Evolutionary conservation across 2,329 filamentous ascomycete genomes (phyloP).

Genomic region (Daldinia sp.): DNA sequence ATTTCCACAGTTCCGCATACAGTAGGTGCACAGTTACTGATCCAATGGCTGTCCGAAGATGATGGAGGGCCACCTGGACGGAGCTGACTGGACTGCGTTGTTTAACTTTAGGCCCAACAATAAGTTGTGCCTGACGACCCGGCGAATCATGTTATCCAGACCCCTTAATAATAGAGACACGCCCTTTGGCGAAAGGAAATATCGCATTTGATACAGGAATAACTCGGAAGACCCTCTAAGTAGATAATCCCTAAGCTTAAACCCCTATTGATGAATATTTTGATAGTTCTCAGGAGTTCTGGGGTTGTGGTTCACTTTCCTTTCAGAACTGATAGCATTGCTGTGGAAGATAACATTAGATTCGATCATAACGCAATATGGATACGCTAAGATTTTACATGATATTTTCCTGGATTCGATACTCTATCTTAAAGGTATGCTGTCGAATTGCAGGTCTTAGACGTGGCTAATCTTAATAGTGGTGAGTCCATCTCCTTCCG

Average conservation of each 20-base stretch:
- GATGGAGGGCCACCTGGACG: conserved; percentile 27
- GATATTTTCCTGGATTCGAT: background rate
- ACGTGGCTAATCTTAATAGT: background rate
- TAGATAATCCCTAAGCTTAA: background rate
- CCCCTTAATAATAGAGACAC: conserved; percentile 16
- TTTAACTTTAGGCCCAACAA: conserved; percentile 28
- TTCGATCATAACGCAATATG: background rate
- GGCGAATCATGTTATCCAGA: conserved; percentile 26
- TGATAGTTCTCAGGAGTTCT: background rate
- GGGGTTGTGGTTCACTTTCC: background rate
- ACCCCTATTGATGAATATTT: conserved; percentile 17
- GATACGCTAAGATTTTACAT: background rate
- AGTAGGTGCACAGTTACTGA: background rate
- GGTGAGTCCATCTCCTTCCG: background rate
- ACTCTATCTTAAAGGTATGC: too few relatives aligned
- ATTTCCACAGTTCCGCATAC: conserved; percentile 25
- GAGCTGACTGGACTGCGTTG: conserved; percentile 26
- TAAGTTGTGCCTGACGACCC: conserved; percentile 28
- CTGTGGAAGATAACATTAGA: background rate
- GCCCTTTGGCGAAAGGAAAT: conserved; percentile 2
- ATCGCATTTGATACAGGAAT: conserved; percentile 4
- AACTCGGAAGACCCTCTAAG: background rate
- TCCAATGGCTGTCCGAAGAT: conserved; percentile 15
- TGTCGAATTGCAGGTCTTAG: background rate
- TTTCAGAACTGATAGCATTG: background rate